These are phyloP conservation scores for Macadamia tetraphylla DNA, from an alignment of 164 flowering plant species.

Conservation along the genomic window DNA sequence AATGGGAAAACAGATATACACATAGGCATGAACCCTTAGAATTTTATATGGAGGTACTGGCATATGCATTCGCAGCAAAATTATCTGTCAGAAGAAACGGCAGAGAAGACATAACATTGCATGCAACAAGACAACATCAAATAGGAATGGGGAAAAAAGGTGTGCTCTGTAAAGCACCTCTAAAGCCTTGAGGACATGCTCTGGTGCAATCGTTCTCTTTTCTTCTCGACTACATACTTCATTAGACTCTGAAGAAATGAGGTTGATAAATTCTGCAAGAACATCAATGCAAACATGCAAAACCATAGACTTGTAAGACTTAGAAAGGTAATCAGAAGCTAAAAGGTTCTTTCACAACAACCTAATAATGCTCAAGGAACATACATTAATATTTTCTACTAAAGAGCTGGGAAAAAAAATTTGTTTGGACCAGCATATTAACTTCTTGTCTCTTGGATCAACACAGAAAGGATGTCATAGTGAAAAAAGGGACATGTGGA, in stretches of 20 bases:
- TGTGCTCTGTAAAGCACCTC: slow-evolving; percentile 36
- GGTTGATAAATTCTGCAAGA: slow-evolving; percentile 85
- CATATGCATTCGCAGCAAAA: neutral
- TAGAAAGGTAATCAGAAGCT: too few species aligned
- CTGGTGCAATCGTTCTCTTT: slow-evolving; percentile 92
- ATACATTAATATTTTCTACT: neutral
- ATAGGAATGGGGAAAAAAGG: neutral
- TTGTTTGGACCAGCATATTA: too few species aligned
- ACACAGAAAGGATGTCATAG: too few species aligned
- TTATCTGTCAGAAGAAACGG: neutral
- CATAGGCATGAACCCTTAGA: neutral
- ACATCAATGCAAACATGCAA: neutral
- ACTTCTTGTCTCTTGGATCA: too few species aligned
- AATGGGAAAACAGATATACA: neutral
- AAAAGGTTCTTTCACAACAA: neutral
- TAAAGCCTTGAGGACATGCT: slow-evolving; percentile 94
- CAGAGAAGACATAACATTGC: neutral
- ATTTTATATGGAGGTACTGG: neutral
- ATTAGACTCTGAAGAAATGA: slow-evolving; percentile 88
- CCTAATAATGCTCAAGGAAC: neutral
- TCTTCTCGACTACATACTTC: slow-evolving; percentile 90
- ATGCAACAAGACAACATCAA: neutral
- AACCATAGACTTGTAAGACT: neutral
- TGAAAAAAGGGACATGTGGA: too few species aligned
- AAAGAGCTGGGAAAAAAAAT: neutral